These are phyloP conservation scores for Picea glauca DNA, from an alignment of 75 land plant species.

Conservation along the genomic window DNA sequence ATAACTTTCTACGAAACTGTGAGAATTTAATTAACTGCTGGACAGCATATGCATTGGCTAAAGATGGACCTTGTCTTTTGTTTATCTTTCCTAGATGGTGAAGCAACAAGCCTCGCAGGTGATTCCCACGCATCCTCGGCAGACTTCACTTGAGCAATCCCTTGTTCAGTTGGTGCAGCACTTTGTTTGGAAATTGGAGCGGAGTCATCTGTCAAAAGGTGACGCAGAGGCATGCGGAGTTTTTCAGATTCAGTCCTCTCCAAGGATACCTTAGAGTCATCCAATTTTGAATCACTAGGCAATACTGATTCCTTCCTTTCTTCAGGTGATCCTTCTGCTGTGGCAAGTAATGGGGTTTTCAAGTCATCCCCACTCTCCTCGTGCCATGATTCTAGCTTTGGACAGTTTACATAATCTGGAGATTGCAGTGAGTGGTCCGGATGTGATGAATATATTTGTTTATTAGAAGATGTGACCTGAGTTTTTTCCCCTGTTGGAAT, in stretches of 20 bases:
- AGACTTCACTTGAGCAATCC: background rate
- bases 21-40: background rate
- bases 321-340: constrained; percentile 3
- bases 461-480: background rate
- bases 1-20: background rate
- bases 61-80: constrained; percentile 9
- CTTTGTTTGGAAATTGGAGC: background rate
- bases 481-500: background rate
- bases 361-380: constrained; percentile 5
- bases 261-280: background rate
- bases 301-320: constrained; percentile 3
- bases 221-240: background rate
- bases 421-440: background rate
- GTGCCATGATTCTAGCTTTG: constrained; percentile 10
- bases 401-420: constrained; percentile 5
- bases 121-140: constrained; percentile 2
- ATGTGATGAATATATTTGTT: background rate
- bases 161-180: background rate
- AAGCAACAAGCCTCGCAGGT: constrained; percentile 11
- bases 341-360: constrained; percentile 7
- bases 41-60: constrained; percentile 7
- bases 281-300: background rate
- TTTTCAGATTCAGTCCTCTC: constrained; percentile 6
- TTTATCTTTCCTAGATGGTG: constrained; percentile 6
- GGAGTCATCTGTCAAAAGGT: constrained; percentile 5